These are phyloP conservation scores for Penicillium waksmanii DNA, from an alignment of 495 filamentous ascomycete genomes.

Conservation along the genomic window DNA sequence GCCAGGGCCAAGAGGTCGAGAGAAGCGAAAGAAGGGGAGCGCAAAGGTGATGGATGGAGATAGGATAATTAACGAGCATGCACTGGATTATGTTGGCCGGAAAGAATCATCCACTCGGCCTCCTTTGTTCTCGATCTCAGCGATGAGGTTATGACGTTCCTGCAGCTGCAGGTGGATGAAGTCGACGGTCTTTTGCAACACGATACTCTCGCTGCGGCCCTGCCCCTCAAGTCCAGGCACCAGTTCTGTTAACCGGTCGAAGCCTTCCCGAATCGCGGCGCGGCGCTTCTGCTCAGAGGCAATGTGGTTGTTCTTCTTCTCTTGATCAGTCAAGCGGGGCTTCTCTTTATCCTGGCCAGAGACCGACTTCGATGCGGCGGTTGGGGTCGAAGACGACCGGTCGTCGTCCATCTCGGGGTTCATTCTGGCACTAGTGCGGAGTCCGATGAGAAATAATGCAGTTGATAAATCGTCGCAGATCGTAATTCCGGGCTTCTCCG, in stretches of 20 bases:
- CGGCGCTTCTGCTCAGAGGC: slow-evolving; percentile 88
- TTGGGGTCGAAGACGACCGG: slow-evolving; percentile 56
- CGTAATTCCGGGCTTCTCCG: not conserved
- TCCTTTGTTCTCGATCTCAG: slow-evolving; percentile 63
- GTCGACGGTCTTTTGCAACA: slow-evolving; percentile 75
- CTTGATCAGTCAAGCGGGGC: slow-evolving; percentile 79
- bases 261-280: slow-evolving; percentile 82
- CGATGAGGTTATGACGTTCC: slow-evolving; percentile 63
- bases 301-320: slow-evolving; percentile 93
- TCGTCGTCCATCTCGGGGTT: slow-evolving; percentile 41
- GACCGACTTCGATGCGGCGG: slow-evolving; percentile 56
- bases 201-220: slow-evolving; percentile 81
- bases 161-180: slow-evolving; percentile 69
- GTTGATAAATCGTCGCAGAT: not conserved
- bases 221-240: slow-evolving; percentile 84
- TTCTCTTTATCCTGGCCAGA: slow-evolving; percentile 60
- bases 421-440: slow-evolving; percentile 27
- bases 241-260: slow-evolving; percentile 78
- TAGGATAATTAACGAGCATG: slow-evolving; percentile 4
- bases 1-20: slow-evolving; percentile 1
- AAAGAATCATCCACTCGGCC: slow-evolving; percentile 56
- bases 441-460: not conserved
- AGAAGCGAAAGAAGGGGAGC: slow-evolving; percentile 11
- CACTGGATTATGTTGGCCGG: slow-evolving; percentile 34
- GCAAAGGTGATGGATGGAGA: not conserved